Evolutionary conservation across 2,329 filamentous ascomycete genomes (phyloP), one percentile per base, ranked within the genome.

Genomic region (Nakataea oryzae): DNA sequence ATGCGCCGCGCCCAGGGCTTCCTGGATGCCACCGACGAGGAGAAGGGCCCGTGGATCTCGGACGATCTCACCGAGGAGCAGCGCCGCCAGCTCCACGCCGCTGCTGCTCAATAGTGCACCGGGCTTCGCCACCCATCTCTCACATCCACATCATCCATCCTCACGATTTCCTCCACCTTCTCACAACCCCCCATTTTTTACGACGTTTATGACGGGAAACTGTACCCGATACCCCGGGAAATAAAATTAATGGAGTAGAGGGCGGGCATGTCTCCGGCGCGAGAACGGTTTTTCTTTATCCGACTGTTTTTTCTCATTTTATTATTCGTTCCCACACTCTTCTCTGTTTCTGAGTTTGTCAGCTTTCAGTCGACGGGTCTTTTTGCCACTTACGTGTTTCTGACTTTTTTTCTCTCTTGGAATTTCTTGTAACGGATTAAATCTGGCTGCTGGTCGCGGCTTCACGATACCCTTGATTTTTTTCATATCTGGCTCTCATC

Each of bases 1-100:
- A 74, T 97, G 72, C 88, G 89, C 74, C 85, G 93, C 34, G 91
- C 93, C n/a, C 86, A 96, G 67, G 93, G 89, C 30, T 87, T 97
- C 70, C 86, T 87, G 67, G 81, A 81, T 64, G 88, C 92, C 6
- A 93, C 89, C 0, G 86, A 89, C 0, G 91, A 93, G 68, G 93
- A 97, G 80, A 93, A 91, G 74, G 93, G 93, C 1, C 83, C 86
- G 9, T 96, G 91, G 90, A 75, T 92, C 62, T 86, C 86, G 0
- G 87, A 92, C 65, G 88, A 91, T 70, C 83, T 87, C 3, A 85
- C 81, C 2, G 79, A 82, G 62, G 82, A 84, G 63, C 81, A 88
- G 70, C 72, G 24, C 34, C 61, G 59, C 9, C 28, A 62, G 7
- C 57, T 61, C 60, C 55, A 62, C 58, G 70, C 64, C 63, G 60